A percentile compares a stretch with the other conserved stretches of the same genome.
phyloP scores from a whole-genome alignment of 768 basidiomycete genomes.

The Suillus sp. region DNA sequence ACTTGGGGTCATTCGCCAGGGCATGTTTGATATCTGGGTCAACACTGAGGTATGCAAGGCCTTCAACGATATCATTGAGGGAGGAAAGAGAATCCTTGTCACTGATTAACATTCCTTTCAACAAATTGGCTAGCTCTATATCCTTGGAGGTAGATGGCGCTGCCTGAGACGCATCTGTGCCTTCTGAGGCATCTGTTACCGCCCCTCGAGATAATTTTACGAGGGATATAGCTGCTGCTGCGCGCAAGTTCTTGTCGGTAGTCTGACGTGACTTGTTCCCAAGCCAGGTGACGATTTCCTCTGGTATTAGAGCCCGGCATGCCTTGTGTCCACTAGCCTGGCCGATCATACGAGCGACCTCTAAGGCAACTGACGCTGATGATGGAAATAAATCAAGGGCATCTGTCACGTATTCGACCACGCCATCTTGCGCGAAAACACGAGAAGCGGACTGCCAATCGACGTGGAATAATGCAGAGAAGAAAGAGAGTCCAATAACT shows the following conservation, averaged over 20 bases:
- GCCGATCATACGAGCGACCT: conserved; percentile 72
- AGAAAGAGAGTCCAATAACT: conserved; percentile 60
- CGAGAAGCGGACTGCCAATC: conserved; percentile 66
- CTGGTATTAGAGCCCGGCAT: conserved; percentile 62
- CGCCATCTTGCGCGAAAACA: conserved; percentile 65
- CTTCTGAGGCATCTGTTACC: conserved; percentile 40
- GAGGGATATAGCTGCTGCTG: conserved; percentile 70
- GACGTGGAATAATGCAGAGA: conserved; percentile 84
- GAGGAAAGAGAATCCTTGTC: conserved; percentile 41
- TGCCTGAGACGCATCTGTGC: conserved; percentile 17
- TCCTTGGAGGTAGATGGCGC: conserved; percentile 34
- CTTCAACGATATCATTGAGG: conserved; percentile 73
- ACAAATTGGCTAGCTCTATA: conserved; percentile 48
- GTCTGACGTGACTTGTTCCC: conserved; percentile 54
- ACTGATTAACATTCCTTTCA: conserved; percentile 58
- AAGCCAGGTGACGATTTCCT: conserved; percentile 68
- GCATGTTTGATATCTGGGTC: conserved; percentile 63
- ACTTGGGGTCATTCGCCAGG: conserved; percentile 52
- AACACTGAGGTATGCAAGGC: conserved; percentile 78
- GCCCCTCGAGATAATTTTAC: conserved; percentile 74
- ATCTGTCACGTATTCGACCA: conserved; percentile 67
- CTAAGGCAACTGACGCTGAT: conserved; percentile 49
- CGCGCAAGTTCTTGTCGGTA: conserved; percentile 49
- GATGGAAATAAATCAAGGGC: conserved; percentile 65
- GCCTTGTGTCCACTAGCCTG: conserved; percentile 76